phyloP scores from a whole-genome alignment of 257 asterid species.

The Vinca minor region DNA sequence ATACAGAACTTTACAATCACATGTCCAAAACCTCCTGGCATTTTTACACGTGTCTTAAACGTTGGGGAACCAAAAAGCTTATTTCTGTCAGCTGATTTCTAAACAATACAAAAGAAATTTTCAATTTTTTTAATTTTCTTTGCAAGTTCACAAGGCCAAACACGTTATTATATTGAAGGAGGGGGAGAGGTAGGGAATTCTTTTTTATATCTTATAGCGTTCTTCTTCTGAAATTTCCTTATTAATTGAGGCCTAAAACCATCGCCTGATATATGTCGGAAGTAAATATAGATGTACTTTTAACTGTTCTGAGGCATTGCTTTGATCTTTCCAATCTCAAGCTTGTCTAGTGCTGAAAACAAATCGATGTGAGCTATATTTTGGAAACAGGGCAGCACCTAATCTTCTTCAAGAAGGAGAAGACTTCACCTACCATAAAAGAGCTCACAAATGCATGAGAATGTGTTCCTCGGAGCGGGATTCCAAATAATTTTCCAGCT shows the following conservation, averaged over 20 bases:
- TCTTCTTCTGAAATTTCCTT: background rate
- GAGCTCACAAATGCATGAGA: constrained; percentile 99
- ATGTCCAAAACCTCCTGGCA: background rate
- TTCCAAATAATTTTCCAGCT: constrained; percentile 95
- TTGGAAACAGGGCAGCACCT: background rate
- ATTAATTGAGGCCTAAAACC: background rate
- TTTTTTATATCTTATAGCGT: background rate
- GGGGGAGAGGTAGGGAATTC: no score
- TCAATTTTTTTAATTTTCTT: background rate
- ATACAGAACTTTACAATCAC: background rate
- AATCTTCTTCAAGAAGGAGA: background rate
- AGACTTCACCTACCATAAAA: constrained; percentile 54
- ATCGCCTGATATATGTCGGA: background rate
- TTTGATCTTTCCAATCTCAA: constrained; percentile 1
- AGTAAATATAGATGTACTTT: background rate
- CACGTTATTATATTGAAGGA: background rate
- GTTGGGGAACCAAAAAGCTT: background rate
- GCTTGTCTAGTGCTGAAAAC: background rate
- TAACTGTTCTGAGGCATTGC: background rate
- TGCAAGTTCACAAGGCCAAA: background rate
- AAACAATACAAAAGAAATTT: background rate
- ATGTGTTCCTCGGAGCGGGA: constrained; percentile 98
- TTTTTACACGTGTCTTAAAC: background rate
- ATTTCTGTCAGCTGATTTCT: background rate
- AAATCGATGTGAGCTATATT: background rate